A percentile compares a stretch with the other conserved stretches of the same genome.
Evolutionary conservation across 305 asterid genomes (phyloP).

Genomic region (Fraxinus sp.): DNA sequence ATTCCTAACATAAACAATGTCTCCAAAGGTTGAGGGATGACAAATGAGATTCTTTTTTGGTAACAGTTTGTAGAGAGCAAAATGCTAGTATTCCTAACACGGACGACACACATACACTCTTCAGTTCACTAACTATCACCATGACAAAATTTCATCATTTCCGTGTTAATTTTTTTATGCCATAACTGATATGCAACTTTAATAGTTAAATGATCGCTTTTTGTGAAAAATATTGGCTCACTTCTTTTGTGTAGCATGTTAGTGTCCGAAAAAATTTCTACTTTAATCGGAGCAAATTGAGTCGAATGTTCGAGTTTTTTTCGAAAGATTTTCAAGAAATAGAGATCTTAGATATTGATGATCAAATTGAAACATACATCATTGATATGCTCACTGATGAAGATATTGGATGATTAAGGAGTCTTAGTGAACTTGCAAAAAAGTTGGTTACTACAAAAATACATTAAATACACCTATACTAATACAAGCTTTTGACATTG

Average conservation of each 20-base stretch:
- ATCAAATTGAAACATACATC: too few relatives aligned
- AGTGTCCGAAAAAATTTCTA: not conserved
- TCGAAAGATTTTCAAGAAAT: not conserved
- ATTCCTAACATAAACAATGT: not conserved
- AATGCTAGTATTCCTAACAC: not conserved
- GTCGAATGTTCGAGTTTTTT: not conserved
- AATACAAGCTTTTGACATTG: too few relatives aligned
- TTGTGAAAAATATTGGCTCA: not conserved
- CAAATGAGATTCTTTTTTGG: not conserved
- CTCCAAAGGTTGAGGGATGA: slow-evolving; percentile 10
- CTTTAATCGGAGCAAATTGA: not conserved
- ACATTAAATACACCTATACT: too few relatives aligned
- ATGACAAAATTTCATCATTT: too few relatives aligned
- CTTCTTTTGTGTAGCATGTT: too few relatives aligned
- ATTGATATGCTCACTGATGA: too few relatives aligned
- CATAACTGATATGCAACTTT: slow-evolving; percentile 7
- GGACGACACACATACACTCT: too few relatives aligned
- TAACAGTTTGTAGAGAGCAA: slow-evolving; percentile 14
- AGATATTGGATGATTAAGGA: too few relatives aligned
- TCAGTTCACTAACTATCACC: too few relatives aligned
- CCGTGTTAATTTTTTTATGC: not conserved
- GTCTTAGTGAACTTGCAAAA: too few relatives aligned
- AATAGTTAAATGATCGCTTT: not conserved
- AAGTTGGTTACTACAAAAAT: too few relatives aligned
- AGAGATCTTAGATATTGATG: not conserved